phyloP scores from a whole-genome alignment of 306 rosid species.

The Sesbania bispinosa region DNA sequence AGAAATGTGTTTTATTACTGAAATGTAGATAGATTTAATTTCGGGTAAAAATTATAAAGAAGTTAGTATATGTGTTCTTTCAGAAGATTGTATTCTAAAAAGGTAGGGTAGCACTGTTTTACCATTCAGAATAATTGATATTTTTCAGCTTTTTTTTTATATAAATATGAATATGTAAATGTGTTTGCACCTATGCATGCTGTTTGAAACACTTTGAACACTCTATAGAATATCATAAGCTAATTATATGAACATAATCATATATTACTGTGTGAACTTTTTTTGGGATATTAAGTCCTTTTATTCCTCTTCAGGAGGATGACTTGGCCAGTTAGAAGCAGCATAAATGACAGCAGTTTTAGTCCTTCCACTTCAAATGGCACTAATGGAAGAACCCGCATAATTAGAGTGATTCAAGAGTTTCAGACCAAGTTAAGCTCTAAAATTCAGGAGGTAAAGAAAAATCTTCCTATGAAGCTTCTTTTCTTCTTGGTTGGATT shows the following conservation, averaged over 20 bases:
- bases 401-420: conserved; percentile 64
- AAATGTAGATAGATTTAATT: background rate
- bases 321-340: conserved; percentile 58
- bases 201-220: conserved; percentile 17
- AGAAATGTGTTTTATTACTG: background rate
- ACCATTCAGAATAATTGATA: background rate
- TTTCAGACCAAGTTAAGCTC: conserved; percentile 58
- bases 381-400: conserved; percentile 61
- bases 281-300: conserved; percentile 15
- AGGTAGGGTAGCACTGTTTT: background rate
- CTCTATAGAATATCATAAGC: background rate
- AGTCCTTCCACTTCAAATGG: conserved; percentile 58
- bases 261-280: background rate
- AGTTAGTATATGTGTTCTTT: background rate
- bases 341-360: conserved; percentile 47
- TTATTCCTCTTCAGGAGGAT: conserved; percentile 50
- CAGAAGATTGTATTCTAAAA: background rate
- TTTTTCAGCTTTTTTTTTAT: background rate
- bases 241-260: background rate
- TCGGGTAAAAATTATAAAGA: background rate
- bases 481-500: conserved; percentile 83
- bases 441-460: conserved; percentile 57
- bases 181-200: background rate
- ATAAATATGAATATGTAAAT: background rate
- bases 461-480: conserved; percentile 67